phyloP scores from a whole-genome alignment of 202 grass and related monocot species.

The Zoysia matrella region DNA sequence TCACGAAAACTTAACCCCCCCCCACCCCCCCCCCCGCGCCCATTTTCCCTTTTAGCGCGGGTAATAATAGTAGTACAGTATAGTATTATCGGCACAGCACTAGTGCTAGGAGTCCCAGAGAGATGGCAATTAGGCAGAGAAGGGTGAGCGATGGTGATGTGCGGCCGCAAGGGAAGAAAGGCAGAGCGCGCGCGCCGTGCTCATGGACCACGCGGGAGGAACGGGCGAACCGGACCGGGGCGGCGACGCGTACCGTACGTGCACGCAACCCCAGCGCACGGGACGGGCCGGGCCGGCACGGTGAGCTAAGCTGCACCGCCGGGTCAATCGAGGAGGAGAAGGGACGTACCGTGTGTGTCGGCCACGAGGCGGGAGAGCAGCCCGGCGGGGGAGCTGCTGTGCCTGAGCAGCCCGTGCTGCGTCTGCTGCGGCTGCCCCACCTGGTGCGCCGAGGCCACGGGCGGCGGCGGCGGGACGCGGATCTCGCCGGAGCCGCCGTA shows the following conservation, averaged over 20 bases:
- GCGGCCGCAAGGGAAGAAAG: neutral
- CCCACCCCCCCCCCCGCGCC: no score
- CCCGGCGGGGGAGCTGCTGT: constrained; percentile 91
- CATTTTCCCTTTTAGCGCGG: no score
- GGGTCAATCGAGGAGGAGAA: neutral
- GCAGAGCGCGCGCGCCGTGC: neutral
- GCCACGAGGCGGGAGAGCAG: constrained; percentile 74
- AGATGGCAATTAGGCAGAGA: neutral
- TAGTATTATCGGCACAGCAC: no score
- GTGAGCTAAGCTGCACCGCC: no score
- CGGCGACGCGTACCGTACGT: constrained; percentile 3
- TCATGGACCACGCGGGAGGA: neutral
- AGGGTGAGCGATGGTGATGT: neutral
- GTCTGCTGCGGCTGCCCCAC: no score
- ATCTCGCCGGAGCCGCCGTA: constrained; percentile 56
- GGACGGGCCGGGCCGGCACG: no score
- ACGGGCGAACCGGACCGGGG: neutral
- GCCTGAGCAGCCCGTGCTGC: constrained; percentile 47
- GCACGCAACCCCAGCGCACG: neutral
- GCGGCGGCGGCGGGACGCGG: no score
- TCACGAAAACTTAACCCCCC: neutral
- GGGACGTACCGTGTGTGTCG: constrained; percentile 71
- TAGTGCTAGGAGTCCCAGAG: neutral
- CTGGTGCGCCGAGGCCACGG: no score
- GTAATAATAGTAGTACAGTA: no score